A percentile compares a stretch with the other conserved stretches of the same genome.
Conservation (phyloP, 2,329 filamentous ascomycete genomes). For the Lachnellula suecica region DNA sequence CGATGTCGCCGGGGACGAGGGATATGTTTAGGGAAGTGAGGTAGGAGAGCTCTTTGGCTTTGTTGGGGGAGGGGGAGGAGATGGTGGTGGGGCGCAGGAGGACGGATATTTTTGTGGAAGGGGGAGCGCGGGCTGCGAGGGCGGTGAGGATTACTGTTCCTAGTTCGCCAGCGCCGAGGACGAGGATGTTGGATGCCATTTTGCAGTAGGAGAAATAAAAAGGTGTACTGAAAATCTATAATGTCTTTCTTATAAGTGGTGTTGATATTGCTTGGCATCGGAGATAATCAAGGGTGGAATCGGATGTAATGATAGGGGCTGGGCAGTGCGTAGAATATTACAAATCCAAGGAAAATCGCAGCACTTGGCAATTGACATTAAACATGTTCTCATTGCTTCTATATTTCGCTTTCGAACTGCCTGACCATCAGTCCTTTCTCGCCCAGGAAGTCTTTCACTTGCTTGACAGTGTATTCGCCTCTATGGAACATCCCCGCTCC, state of each 20-base stretch:
- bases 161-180: conserved; percentile 68
- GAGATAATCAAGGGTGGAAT: background rate
- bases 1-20: conserved; percentile 32
- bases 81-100: conserved; percentile 52
- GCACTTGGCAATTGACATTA: background rate
- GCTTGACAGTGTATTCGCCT: conserved; percentile 88
- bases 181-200: conserved; percentile 42
- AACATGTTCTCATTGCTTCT: background rate
- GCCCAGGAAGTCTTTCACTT: conserved; percentile 84
- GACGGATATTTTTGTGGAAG: conserved; percentile 46
- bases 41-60: conserved; percentile 44
- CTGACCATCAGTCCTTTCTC: conserved; percentile 75
- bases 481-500: conserved; percentile 98
- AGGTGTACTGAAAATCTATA: background rate
- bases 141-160: conserved; percentile 54
- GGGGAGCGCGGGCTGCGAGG: conserved; percentile 44
- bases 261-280: background rate
- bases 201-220: too few species aligned
- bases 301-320: background rate
- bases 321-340: background rate
- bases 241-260: background rate
- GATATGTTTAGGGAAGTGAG: conserved; percentile 25
- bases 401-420: conserved; percentile 58
- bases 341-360: background rate
- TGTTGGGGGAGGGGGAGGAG: conserved; percentile 37